Conservation (phyloP, 2,329 filamentous ascomycete species). For the Ramularia endophylla region DNA sequence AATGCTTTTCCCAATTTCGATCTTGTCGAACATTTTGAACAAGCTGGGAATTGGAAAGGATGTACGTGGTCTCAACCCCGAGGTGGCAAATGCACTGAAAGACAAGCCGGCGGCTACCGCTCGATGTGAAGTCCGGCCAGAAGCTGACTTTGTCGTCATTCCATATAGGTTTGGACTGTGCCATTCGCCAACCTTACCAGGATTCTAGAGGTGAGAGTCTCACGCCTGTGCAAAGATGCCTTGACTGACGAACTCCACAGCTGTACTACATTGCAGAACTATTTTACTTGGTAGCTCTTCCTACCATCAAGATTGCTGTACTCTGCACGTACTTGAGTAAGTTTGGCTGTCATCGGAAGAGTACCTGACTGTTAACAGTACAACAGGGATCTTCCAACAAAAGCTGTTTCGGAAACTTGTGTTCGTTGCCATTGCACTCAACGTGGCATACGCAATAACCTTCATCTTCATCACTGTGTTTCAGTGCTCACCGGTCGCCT, state of each 20-base stretch:
- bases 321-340: slow-evolving; percentile 13
- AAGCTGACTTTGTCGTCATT: not conserved
- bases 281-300: slow-evolving; percentile 10
- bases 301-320: slow-evolving; percentile 15
- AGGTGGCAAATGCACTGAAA: too few species aligned
- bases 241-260: slow-evolving; percentile 1
- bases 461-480: slow-evolving; percentile 15
- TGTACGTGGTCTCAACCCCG: too few species aligned
- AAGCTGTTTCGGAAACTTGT: slow-evolving; percentile 10
- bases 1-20: slow-evolving; percentile 11
- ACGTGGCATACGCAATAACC: slow-evolving; percentile 12
- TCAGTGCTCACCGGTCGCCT: slow-evolving; percentile 10
- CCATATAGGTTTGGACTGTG: slow-evolving; percentile 11
- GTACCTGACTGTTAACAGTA: too few species aligned
- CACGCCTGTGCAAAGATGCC: not conserved
- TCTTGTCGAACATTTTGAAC: slow-evolving; percentile 11
- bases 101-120: too few species aligned
- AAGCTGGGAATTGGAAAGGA: slow-evolving; percentile 9
- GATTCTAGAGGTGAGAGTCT: slow-evolving; percentile 6
- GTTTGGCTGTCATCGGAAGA: too few species aligned
- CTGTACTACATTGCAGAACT: slow-evolving; percentile 14
- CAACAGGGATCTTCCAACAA: slow-evolving; percentile 7
- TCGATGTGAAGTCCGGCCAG: too few species aligned
- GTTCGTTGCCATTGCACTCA: slow-evolving; percentile 11
- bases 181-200: slow-evolving; percentile 12